Evolutionary conservation across 2,329 filamentous ascomycete genomes (phyloP).

Genomic region (Calonectria hongkongensis): DNA sequence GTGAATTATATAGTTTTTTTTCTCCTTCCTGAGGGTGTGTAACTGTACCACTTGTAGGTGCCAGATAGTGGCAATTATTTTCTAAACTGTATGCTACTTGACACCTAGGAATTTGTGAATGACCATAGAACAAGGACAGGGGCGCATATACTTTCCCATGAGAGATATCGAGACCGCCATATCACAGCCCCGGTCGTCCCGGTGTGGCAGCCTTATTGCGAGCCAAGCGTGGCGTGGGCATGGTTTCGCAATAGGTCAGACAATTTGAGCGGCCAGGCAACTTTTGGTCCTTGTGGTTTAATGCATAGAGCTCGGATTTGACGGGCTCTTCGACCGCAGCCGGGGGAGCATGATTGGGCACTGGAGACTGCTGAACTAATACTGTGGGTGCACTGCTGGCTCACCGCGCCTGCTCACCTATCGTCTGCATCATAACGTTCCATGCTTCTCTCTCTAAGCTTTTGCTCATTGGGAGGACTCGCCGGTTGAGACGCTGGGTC

Average conservation of each 20-base stretch:
- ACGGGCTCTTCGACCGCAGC: slow-evolving; percentile 10
- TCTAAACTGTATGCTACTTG: slow-evolving; percentile 5
- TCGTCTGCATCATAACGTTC: slow-evolving; percentile 8
- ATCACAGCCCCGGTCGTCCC: slow-evolving; percentile 12
- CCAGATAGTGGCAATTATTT: neutral
- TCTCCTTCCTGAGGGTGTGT: neutral
- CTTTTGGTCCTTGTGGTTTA: neutral
- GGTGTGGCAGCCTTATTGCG: slow-evolving; percentile 11
- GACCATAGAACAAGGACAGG: slow-evolving; percentile 11
- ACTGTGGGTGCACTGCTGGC: neutral
- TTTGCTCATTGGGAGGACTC: neutral
- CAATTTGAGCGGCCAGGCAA: neutral
- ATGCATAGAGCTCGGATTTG: slow-evolving; percentile 5
- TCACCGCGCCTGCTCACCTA: neutral
- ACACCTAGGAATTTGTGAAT: slow-evolving; percentile 19
- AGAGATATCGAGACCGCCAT: neutral
- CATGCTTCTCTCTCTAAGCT: neutral
- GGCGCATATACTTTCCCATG: slow-evolving; percentile 12
- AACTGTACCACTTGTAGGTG: neutral
- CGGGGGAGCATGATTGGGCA: slow-evolving; percentile 22
- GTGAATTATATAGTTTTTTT: neutral
- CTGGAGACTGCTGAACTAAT: neutral
- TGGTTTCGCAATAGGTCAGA: neutral
- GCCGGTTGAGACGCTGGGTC: neutral
- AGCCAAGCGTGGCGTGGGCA: neutral